Evolutionary conservation across 306 rosid species (phyloP).

Genomic region (Lagenaria siceraria): DNA sequence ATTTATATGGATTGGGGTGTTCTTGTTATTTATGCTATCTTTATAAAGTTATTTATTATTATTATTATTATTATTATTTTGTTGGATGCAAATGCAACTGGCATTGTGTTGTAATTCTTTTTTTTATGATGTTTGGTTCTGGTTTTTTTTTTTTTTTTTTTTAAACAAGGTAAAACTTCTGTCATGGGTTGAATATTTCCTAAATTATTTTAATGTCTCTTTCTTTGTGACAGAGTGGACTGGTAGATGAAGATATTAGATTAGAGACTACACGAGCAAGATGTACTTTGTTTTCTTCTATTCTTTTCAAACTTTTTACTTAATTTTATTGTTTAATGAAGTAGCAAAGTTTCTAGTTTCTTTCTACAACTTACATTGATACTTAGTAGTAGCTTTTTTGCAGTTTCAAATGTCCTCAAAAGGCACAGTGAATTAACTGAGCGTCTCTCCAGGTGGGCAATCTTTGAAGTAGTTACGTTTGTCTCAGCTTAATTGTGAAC

Average conservation of each 20-base stretch:
- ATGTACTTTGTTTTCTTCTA: conserved; percentile 34
- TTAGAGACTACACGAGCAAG: conserved; percentile 70
- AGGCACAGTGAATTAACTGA: conserved; percentile 70
- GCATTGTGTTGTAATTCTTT: neutral
- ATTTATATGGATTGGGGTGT: neutral
- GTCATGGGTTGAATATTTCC: neutral
- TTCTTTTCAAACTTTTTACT: neutral
- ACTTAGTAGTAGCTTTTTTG: conserved; percentile 9
- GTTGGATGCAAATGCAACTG: neutral
- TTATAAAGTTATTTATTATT: neutral
- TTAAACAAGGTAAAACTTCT: neutral
- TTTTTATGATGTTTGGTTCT: neutral
- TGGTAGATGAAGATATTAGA: conserved; percentile 62
- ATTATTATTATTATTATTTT: neutral
- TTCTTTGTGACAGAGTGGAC: conserved; percentile 37
- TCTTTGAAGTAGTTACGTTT: neutral
- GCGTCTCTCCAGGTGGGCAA: conserved; percentile 68
- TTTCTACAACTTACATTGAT: neutral
- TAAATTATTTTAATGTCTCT: neutral
- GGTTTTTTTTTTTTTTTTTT: neutral
- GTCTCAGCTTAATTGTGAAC: neutral
- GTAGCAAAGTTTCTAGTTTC: conserved; percentile 9
- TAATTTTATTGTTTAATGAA: neutral
- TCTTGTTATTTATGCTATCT: neutral
- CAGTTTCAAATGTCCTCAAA: conserved; percentile 69